Evolutionary conservation across 2,329 filamentous ascomycete species (phyloP).

Genomic region (Pyricularia sp.): DNA sequence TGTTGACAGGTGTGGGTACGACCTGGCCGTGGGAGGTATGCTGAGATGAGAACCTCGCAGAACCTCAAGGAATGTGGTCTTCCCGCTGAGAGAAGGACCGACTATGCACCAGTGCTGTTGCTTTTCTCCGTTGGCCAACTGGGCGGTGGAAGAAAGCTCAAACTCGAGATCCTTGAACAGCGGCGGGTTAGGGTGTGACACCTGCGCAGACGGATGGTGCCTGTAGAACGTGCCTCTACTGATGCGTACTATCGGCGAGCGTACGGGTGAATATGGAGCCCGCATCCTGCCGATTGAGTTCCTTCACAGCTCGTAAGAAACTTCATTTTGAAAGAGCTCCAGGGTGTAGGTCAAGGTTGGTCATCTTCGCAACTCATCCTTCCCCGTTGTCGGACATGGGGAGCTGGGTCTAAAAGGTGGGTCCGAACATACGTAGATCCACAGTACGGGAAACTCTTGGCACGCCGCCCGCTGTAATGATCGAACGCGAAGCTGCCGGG

Average conservation of each 20-base stretch:
- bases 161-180: slow-evolving; percentile 64
- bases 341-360: background rate
- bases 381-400: background rate
- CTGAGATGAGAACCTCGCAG: slow-evolving; percentile 64
- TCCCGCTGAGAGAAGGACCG: slow-evolving; percentile 63
- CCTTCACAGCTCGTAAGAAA: background rate
- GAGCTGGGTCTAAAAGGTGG: background rate
- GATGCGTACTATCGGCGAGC: slow-evolving; percentile 55
- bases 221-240: slow-evolving; percentile 73
- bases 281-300: slow-evolving; percentile 20
- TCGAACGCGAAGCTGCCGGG: background rate
- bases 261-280: slow-evolving; percentile 15
- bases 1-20: slow-evolving; percentile 64
- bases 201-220: slow-evolving; percentile 42
- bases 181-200: slow-evolving; percentile 45
- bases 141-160: slow-evolving; percentile 42
- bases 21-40: slow-evolving; percentile 60
- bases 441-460: background rate
- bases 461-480: background rate
- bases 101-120: slow-evolving; percentile 71
- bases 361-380: background rate
- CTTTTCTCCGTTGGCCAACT: slow-evolving; percentile 19
- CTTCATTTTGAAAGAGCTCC: background rate
- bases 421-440: background rate
- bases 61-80: slow-evolving; percentile 71